Evolutionary conservation across 805 yeast genomes (phyloP), one percentile per base, ranked within the genome.

Genomic region (Millerozyma miso): DNA sequence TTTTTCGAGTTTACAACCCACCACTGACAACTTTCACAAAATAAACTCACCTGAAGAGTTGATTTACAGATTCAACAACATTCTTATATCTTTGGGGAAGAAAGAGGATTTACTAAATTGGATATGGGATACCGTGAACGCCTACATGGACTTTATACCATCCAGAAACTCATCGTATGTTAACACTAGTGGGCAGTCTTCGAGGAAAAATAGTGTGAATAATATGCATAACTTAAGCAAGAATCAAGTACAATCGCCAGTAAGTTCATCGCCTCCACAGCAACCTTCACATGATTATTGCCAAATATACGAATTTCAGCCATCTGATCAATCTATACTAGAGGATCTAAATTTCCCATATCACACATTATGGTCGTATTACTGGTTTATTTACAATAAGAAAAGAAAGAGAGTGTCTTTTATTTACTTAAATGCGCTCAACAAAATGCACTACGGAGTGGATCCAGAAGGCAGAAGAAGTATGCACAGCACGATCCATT

Each of bases 331-430:
- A 53, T 74, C 85, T 6, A 82, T 85, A 34, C 54, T 69, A 39
- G 86, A 83, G 54, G 93, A 85, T 44, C 52, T 70, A 41, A 67
- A 66, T 39, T 64, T 67, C 45, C 76, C 76, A 1, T 68, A 68
- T 47, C 74, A 70, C 51, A 67, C 74, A 2, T 62, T 70, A 69
- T 87, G 93, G 93, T 79, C 85, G 18, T 69, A 83, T 58, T 87
- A 88, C 76, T 91, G 95, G 84, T 93, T 93, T 61, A 80, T 91
- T 36, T 89, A 85, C 66, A 93, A 89, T 67, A 91, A 88, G 65
- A 85, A 87, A 56, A 79, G 85, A 66, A 91, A 91, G 66, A 78
- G 98, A 49, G 98, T 93, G 2, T 88, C 95, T 1, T 91, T 85
- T 60, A 60, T 93, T 14, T 86, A 87, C 53, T 67, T 93, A 48